Evolutionary conservation across 495 filamentous ascomycete genomes (phyloP).

Genomic region (Symbiotaphrina buchneri): DNA sequence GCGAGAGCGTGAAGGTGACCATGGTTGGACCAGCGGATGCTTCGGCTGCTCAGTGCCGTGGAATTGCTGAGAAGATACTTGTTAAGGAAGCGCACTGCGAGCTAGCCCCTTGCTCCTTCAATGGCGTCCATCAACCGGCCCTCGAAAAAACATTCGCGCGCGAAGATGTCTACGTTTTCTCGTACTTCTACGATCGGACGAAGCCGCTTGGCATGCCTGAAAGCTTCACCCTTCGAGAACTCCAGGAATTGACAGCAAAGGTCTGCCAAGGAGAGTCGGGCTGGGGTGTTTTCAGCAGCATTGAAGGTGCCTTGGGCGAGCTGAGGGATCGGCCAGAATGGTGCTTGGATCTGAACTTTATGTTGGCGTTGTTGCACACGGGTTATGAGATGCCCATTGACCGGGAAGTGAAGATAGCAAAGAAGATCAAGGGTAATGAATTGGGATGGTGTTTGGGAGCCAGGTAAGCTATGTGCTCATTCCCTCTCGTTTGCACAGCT

Average conservation of each 20-base stretch:
- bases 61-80: constrained; percentile 71
- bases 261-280: constrained; percentile 58
- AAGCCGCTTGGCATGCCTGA: constrained; percentile 86
- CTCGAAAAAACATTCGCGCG: constrained; percentile 78
- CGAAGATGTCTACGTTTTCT: constrained; percentile 91
- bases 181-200: constrained; percentile 92
- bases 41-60: constrained; percentile 69
- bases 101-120: constrained; percentile 87
- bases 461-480: constrained; percentile 32
- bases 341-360: constrained; percentile 90
- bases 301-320: constrained; percentile 53
- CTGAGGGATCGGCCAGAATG: constrained; percentile 62
- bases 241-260: constrained; percentile 58
- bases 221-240: constrained; percentile 70
- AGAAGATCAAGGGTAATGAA: constrained; percentile 96
- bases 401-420: constrained; percentile 87
- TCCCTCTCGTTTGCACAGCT: background rate
- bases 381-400: constrained; percentile 97
- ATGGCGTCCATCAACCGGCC: constrained; percentile 83
- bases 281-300: constrained; percentile 57
- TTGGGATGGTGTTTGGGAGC: constrained; percentile 95
- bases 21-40: constrained; percentile 63
- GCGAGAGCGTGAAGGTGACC: constrained; percentile 36
- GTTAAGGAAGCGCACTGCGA: constrained; percentile 67
- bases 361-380: constrained; percentile 77